A percentile compares a stretch with the other conserved stretches of the same genome.
phyloP scores from a whole-genome alignment of 805 yeast species.

The Wickerhamomyces bovis region DNA sequence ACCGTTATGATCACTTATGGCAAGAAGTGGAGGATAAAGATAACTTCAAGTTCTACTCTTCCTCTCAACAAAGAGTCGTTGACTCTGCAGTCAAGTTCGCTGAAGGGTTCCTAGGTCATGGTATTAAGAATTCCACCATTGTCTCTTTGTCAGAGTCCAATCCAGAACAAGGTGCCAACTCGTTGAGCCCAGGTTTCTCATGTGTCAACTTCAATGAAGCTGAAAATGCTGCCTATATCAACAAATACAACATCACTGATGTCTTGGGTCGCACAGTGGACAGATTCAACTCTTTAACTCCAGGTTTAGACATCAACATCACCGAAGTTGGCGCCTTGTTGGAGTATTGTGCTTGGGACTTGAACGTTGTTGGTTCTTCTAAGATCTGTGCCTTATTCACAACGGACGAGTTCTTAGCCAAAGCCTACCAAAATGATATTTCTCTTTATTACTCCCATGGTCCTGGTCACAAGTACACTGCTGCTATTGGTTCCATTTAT shows the following conservation, averaged over 20 bases:
- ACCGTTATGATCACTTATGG: conserved; percentile 40
- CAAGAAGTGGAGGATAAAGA: conserved; percentile 20
- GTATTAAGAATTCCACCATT: conserved; percentile 36
- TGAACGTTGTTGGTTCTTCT: conserved; percentile 36
- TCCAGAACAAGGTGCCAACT: conserved; percentile 45
- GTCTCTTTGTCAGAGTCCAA: conserved; percentile 40
- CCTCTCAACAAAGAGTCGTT: conserved; percentile 49
- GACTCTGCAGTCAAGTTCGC: conserved; percentile 53
- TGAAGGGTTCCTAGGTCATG: conserved; percentile 39
- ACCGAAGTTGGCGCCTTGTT: conserved; percentile 38
- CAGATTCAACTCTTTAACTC: conserved; percentile 28
- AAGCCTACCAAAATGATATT: conserved; percentile 37
- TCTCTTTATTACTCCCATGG: conserved; percentile 41
- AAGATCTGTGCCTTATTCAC: conserved; percentile 35
- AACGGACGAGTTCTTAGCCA: conserved; percentile 40
- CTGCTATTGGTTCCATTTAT: conserved; percentile 38
- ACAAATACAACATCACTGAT: conserved; percentile 20
- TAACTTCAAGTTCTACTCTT: conserved; percentile 45
- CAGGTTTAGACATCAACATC: conserved; percentile 34
- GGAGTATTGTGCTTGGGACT: conserved; percentile 44
- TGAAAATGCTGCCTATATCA: conserved; percentile 23
- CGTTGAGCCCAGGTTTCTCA: conserved; percentile 44
- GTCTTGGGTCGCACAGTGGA: conserved; percentile 21
- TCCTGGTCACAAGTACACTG: conserved; percentile 38
- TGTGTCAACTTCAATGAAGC: conserved; percentile 34